Base-by-base conservation (phyloP, 106 monocot species). In the Posidonia australis region DNA sequence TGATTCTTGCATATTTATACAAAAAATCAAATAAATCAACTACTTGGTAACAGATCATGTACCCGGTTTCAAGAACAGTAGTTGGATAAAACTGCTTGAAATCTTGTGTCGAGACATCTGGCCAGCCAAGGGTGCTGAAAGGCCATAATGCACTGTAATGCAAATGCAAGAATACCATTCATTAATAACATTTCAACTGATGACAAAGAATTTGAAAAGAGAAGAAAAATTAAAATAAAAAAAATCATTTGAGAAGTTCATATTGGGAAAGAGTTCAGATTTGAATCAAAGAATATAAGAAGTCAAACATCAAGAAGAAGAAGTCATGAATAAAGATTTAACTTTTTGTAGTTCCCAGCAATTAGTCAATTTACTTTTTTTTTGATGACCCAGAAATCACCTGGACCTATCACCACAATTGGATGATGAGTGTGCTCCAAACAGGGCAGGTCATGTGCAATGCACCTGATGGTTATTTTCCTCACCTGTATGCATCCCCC, bases 101-200 rank as follows among this genome's bases (percentile, higher is more conserved):
- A 74, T 98, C 96, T 64, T 87, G 87, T 69, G 74, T 68, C 54
- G 87, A 90, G 31, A 65, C 67, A 81, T 98, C 90, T 29, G 96
- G 96, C 96, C 96, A 98, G 54, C 96, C 96, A 72, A 98, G 96
- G 13, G 96, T 98, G 73, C 96, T 98, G 74, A 98, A 98, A 49
- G 96, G 96, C 96, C 96, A 98, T 62, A 98, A 74, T 32, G 86
- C 78, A 77, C 96, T 98, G 78, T 54, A 78, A 52, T 46, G 41
- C 5, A 61, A 66, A 18, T 36, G 7, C 36, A 36, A 7, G 36
- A 36, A 36, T 36, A 36, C 14, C 42, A 67, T n/a, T 73, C 26
- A 56, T 27, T 13, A 56, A 56, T 26, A 26, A 22, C 24, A 56
- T 56, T 26, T 13, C 25, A 24, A 56, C 23, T 24, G 2, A 21